These are phyloP conservation scores for Hortiboletus flavorubellus DNA, from an alignment of 768 basidiomycete species.

Conservation along the genomic window DNA sequence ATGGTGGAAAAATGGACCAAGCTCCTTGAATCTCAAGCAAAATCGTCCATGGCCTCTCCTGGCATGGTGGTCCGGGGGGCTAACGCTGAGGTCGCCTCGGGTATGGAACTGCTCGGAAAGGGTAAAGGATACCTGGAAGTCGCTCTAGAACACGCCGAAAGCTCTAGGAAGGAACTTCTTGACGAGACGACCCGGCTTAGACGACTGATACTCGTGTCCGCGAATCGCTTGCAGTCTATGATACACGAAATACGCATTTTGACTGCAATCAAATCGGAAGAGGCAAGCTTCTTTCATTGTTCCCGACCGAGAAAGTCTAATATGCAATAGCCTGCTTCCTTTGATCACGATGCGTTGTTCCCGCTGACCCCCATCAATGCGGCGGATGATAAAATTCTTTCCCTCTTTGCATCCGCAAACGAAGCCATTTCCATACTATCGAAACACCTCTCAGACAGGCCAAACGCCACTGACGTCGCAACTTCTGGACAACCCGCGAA, in stretches of 20 bases:
- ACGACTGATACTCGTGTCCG: slow-evolving; percentile 54
- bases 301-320: slow-evolving; percentile 3
- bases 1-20: slow-evolving; percentile 74
- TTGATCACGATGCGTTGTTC: slow-evolving; percentile 50
- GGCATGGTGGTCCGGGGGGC: slow-evolving; percentile 51
- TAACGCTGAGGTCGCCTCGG: slow-evolving; percentile 48
- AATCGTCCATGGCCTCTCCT: slow-evolving; percentile 45
- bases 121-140: slow-evolving; percentile 58
- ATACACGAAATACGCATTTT: slow-evolving; percentile 44
- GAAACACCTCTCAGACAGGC: slow-evolving; percentile 20
- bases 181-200: slow-evolving; percentile 66
- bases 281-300: slow-evolving; percentile 36
- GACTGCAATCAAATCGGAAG: slow-evolving; percentile 42
- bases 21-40: slow-evolving; percentile 64
- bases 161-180: slow-evolving; percentile 53
- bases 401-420: slow-evolving; percentile 43
- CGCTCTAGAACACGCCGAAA: slow-evolving; percentile 72
- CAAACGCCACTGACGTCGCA: slow-evolving; percentile 8
- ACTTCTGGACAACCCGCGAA: slow-evolving; percentile 17
- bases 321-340: slow-evolving; percentile 38
- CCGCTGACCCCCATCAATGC: slow-evolving; percentile 49
- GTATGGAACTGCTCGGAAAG: slow-evolving; percentile 43
- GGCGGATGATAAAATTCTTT: slow-evolving; percentile 46
- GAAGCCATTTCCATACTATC: slow-evolving; percentile 32
- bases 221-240: slow-evolving; percentile 62